Evolutionary conservation across 1,284 basidiomycete species (phyloP).

Genomic region (Malassezia vespertilionis): DNA sequence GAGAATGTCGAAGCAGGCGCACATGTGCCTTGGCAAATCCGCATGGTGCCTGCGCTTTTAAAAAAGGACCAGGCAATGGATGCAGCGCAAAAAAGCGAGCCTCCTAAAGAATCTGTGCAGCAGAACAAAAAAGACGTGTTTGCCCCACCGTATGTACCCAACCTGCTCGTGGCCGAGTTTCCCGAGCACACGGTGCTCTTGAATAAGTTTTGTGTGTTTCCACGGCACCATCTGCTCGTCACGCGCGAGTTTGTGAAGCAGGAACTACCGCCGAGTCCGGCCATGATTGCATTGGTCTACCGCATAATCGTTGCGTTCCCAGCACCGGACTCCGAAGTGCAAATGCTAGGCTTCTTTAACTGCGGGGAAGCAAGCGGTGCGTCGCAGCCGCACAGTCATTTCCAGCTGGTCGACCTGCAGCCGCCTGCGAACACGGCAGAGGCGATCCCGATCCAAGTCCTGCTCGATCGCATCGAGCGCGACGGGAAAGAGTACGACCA

Average conservation of each 20-base stretch:
- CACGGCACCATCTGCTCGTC: conserved; percentile 41
- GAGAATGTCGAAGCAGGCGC: background rate
- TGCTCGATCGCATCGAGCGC: conserved; percentile 30
- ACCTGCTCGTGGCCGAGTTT: conserved; percentile 31
- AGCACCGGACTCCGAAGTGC: conserved; percentile 16
- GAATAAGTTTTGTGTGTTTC: conserved; percentile 45
- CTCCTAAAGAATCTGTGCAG: too few species aligned
- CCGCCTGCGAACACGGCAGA: conserved; percentile 14
- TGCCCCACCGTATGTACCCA: conserved; percentile 44
- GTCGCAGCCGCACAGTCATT: conserved; percentile 36
- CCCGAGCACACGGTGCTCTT: conserved; percentile 32
- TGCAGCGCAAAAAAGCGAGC: background rate
- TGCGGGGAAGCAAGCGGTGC: conserved; percentile 39
- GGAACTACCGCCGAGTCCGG: conserved; percentile 34
- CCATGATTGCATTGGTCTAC: conserved; percentile 30
- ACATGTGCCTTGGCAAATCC: conserved; percentile 27
- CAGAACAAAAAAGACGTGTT: conserved; percentile 40
- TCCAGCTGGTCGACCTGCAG: conserved; percentile 37
- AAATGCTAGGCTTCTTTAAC: conserved; percentile 41
- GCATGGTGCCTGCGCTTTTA: conserved; percentile 36
- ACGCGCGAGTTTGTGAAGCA: conserved; percentile 35
- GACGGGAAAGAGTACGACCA: conserved; percentile 36
- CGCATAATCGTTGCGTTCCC: conserved; percentile 23
- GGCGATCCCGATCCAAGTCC: conserved; percentile 31
- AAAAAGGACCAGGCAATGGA: conserved; percentile 22